Evolutionary conservation across 805 yeast genomes (phyloP).

Genomic region (Candida parachauliodes): DNA sequence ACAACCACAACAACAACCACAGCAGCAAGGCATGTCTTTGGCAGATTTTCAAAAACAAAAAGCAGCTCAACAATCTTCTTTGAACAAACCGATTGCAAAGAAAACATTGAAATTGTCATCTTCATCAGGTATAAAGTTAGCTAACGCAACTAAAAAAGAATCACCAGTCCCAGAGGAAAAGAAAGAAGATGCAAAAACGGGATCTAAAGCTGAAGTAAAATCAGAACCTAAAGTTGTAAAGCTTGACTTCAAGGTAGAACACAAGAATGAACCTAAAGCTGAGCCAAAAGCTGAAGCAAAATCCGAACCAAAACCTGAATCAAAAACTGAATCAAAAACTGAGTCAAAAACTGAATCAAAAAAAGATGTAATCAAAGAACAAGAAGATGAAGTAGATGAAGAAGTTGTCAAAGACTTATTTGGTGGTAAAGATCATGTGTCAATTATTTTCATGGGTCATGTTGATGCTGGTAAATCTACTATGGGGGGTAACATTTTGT

Average conservation of each 20-base stretch:
- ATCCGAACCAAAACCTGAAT: slow-evolving; percentile 12
- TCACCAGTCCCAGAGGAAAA: slow-evolving; percentile 21
- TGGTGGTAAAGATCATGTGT: slow-evolving; percentile 96
- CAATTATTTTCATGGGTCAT: slow-evolving; percentile 98
- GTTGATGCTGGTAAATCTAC: slow-evolving; percentile 99
- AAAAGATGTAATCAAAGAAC: slow-evolving; percentile 60
- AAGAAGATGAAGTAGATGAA: slow-evolving; percentile 80
- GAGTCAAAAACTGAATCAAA: slow-evolving; percentile 24
- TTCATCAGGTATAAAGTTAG: slow-evolving; percentile 63
- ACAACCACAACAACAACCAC: slow-evolving; percentile 17
- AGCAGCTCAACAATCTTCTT: slow-evolving; percentile 36
- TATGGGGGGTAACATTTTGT: slow-evolving; percentile 97
- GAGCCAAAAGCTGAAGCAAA: slow-evolving; percentile 12
- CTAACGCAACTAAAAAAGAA: slow-evolving; percentile 42
- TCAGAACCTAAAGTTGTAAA: slow-evolving; percentile 16
- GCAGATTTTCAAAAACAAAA: slow-evolving; percentile 79
- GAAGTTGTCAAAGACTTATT: slow-evolving; percentile 88
- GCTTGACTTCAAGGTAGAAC: slow-evolving; percentile 22
- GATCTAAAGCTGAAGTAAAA: slow-evolving; percentile 14
- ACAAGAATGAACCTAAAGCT: slow-evolving; percentile 15
- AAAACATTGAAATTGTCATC: slow-evolving; percentile 64
- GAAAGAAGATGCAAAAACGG: slow-evolving; percentile 14
- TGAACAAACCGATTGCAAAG: slow-evolving; percentile 60
- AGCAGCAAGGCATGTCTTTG: slow-evolving; percentile 52
- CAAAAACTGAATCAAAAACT: slow-evolving; percentile 12